phyloP scores from a whole-genome alignment of 2,329 filamentous ascomycete species.

The Fusarium sp. region DNA sequence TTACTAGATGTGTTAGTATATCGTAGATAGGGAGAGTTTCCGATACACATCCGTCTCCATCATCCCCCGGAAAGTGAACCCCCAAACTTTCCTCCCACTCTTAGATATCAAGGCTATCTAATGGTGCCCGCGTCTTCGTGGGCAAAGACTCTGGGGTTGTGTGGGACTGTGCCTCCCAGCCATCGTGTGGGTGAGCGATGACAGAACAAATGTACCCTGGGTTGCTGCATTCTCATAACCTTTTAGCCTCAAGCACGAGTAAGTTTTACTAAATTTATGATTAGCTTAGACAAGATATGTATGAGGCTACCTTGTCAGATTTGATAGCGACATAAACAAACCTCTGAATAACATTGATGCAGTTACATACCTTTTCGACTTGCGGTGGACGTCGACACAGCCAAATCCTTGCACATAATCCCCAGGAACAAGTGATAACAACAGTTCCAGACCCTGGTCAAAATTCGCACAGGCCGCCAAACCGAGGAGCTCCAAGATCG shows the following conservation, averaged over 20 bases:
- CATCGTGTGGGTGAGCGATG: neutral
- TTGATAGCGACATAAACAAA: neutral
- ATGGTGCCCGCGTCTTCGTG: slow-evolving; percentile 40
- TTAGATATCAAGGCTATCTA: slow-evolving; percentile 34
- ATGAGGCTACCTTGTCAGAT: neutral
- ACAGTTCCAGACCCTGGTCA: slow-evolving; percentile 20
- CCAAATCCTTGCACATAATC: slow-evolving; percentile 19
- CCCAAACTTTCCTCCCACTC: slow-evolving; percentile 42
- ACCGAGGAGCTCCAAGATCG: slow-evolving; percentile 7
- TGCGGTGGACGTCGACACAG: slow-evolving; percentile 6
- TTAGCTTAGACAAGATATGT: neutral
- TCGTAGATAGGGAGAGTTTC: slow-evolving; percentile 36
- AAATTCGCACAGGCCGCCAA: slow-evolving; percentile 23
- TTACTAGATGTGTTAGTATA: slow-evolving; percentile 2
- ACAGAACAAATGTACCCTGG: slow-evolving; percentile 1
- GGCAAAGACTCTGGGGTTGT: slow-evolving; percentile 41
- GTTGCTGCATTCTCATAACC: neutral
- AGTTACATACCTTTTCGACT: neutral
- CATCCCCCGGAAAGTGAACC: slow-evolving; percentile 19
- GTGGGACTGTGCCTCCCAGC: slow-evolving; percentile 34
- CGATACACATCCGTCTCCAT: slow-evolving; percentile 16
- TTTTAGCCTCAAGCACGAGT: slow-evolving; percentile 1
- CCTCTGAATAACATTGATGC: no score
- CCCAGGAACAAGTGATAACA: slow-evolving; percentile 35
- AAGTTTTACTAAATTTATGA: neutral